Percentiles rank a stretch among this genome's conserved stretches.
These are phyloP conservation scores for Syncephalastrum racemosum DNA, from an alignment of 371 early-diverging fungal species.

Conservation along the genomic window DNA sequence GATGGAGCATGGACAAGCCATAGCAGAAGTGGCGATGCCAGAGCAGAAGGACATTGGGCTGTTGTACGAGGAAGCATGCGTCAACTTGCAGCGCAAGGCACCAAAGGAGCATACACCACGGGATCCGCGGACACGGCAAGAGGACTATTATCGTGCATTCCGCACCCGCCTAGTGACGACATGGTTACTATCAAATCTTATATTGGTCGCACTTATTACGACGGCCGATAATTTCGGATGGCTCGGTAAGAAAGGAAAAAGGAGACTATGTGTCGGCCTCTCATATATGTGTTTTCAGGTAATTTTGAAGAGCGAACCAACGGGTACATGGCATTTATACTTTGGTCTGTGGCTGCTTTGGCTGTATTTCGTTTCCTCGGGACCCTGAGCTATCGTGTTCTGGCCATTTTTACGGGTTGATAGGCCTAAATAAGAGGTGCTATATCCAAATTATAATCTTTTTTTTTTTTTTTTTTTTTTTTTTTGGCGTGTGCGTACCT, in stretches of 20 bases:
- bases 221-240: constrained; percentile 24
- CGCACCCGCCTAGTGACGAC: constrained; percentile 80
- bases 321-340: constrained; percentile 76
- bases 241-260: constrained; percentile 19
- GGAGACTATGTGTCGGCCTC: not conserved
- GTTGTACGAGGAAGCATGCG: constrained; percentile 66
- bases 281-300: constrained; percentile 7
- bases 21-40: constrained; percentile 59
- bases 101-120: constrained; percentile 43
- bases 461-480: constrained; percentile 3
- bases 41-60: constrained; percentile 66
- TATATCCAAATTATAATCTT: not conserved
- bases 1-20: constrained; percentile 34
- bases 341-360: constrained; percentile 80
- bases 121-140: constrained; percentile 78
- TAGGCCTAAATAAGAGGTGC: constrained; percentile 5
- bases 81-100: constrained; percentile 36
- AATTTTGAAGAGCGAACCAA: constrained; percentile 42
- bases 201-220: constrained; percentile 64
- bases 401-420: constrained; percentile 44
- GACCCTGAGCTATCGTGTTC: constrained; percentile 62
- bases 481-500: too few relatives aligned
- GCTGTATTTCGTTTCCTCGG: constrained; percentile 78
- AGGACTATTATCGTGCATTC: constrained; percentile 86
- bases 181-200: constrained; percentile 83